Evolutionary conservation across 208 protist genomes (phyloP), one percentile per base, ranked within the genome.

Genomic region (Wallacemonas sp.): DNA sequence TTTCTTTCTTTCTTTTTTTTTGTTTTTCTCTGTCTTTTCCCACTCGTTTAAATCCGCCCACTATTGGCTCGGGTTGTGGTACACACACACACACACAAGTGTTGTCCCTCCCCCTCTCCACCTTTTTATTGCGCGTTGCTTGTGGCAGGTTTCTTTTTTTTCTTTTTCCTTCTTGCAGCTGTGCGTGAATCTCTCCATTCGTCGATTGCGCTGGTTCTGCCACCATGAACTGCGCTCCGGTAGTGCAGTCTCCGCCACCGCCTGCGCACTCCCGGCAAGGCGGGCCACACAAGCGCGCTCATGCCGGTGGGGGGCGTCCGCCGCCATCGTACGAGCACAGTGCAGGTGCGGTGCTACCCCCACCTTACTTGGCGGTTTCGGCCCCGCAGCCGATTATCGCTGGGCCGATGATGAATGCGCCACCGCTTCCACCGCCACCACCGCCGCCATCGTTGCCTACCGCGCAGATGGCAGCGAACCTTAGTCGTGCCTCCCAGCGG

Each of bases 11-110:
- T 29, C 58, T 55, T 39, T 38, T 15, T 27, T 8, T 33, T 48
- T n/a, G 46, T 50, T 53, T 53, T 68, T 50, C 42, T 68, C 46
- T 62, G 33, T 1, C 24, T 60, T 29, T 58, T 66, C 37, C 48
- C 17, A 55, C 34, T 57, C 33, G 42, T 41, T 30, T 65, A 34
- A 5, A 29, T 24, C 9, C 10, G 5, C 5, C 8, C 12, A 13
- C 5, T 22, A 44, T 38, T 38, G 34, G 34, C 34, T 38, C 34
- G 34, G n/a, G n/a, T n/a, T n/a, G n/a, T n/a, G n/a, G n/a, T n/a
- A n/a, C n/a, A n/a, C n/a, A n/a, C n/a, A n/a, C n/a, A n/a, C n/a
- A n/a, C n/a, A n/a, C n/a, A n/a, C n/a, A n/a, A n/a, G n/a, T n/a
- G n/a, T n/a, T n/a, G n/a, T n/a, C n/a, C n/a, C n/a, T n/a, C n/a